Percentiles rank a stretch among this genome's conserved stretches.
These are phyloP conservation scores for Coemansia sp. DNA, from an alignment of 192 early-diverging fungal genomes.

Conservation along the genomic window DNA sequence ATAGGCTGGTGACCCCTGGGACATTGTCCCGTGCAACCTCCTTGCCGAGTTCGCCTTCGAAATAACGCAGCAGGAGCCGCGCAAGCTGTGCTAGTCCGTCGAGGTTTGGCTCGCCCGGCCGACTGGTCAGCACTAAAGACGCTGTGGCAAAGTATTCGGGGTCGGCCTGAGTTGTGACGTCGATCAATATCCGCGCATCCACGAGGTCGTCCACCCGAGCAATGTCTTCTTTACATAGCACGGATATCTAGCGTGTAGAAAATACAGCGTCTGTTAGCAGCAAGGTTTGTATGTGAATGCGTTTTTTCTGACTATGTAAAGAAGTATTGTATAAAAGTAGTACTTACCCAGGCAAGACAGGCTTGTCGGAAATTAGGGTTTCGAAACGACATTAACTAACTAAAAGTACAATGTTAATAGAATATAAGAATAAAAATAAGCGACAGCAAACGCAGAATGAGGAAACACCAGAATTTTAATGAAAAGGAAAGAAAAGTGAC, in stretches of 20 bases:
- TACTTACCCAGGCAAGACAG: conserved; percentile 31
- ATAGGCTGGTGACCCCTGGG: conserved; percentile 29
- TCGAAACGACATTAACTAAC: conserved; percentile 21
- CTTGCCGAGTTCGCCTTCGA: conserved; percentile 26
- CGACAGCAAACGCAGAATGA: too few species aligned
- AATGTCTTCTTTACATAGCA: conserved; percentile 19
- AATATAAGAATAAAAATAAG: too few species aligned
- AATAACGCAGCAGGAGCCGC: conserved; percentile 37
- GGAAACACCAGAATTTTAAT: too few species aligned
- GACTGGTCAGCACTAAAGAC: conserved; percentile 37
- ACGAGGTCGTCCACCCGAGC: conserved; percentile 23
- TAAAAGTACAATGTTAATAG: neutral
- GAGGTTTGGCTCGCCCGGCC: conserved; percentile 25
- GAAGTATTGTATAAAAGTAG: too few species aligned
- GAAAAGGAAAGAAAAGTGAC: too few species aligned
- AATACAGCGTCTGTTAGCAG: neutral
- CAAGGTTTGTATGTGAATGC: too few species aligned
- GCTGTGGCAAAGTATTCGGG: conserved; percentile 48
- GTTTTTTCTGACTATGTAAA: neutral
- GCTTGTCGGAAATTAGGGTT: conserved; percentile 31
- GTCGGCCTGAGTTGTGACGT: conserved; percentile 34
- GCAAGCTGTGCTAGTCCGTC: conserved; percentile 48
- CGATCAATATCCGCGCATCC: conserved; percentile 37
- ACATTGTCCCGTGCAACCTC: conserved; percentile 29
- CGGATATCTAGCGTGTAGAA: conserved; percentile 15